Evolutionary conservation across 768 basidiomycete genomes (phyloP).

Genomic region (Mycena haematopus): DNA sequence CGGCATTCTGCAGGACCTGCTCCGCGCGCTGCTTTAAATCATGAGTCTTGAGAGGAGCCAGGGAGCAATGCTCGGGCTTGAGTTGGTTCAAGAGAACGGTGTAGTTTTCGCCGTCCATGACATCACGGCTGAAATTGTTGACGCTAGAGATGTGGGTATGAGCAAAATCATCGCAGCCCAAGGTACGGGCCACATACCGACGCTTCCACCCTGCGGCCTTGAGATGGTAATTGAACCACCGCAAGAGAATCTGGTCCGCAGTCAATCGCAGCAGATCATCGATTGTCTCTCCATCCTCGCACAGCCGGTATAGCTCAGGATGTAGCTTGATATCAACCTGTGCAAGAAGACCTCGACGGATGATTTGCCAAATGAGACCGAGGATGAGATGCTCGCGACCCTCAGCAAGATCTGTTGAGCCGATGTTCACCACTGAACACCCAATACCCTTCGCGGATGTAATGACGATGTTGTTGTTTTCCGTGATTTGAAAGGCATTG

Average conservation of each 20-base stretch:
- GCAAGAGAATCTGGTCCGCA: constrained; percentile 95
- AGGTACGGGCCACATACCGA: constrained; percentile 51
- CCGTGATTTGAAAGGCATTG: constrained; percentile 98
- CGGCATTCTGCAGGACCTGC: constrained; percentile 94
- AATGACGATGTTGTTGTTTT: constrained; percentile 99
- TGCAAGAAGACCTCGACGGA: constrained; percentile 87
- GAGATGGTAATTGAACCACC: constrained; percentile 99
- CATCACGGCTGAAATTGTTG: constrained; percentile 96
- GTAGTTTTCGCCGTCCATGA: constrained; percentile 98
- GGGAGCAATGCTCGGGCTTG: constrained; percentile 91
- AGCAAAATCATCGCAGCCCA: neutral
- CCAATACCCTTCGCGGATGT: constrained; percentile 98
- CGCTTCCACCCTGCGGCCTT: constrained; percentile 93
- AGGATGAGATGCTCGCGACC: constrained; percentile 96
- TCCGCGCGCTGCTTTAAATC: constrained; percentile 89
- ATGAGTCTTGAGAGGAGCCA: constrained; percentile 85
- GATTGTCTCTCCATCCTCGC: constrained; percentile 96
- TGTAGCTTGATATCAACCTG: constrained; percentile 99
- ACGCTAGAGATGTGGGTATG: constrained; percentile 59
- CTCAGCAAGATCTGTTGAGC: constrained; percentile 89
- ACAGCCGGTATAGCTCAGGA: constrained; percentile 93
- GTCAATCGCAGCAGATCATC: constrained; percentile 94
- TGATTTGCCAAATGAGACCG: constrained; percentile 98
- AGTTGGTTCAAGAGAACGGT: constrained; percentile 95
- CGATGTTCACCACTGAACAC: constrained; percentile 98